These are phyloP conservation scores for Excoecaria agallocha DNA, from an alignment of 345 rosid genomes.

Conservation along the genomic window DNA sequence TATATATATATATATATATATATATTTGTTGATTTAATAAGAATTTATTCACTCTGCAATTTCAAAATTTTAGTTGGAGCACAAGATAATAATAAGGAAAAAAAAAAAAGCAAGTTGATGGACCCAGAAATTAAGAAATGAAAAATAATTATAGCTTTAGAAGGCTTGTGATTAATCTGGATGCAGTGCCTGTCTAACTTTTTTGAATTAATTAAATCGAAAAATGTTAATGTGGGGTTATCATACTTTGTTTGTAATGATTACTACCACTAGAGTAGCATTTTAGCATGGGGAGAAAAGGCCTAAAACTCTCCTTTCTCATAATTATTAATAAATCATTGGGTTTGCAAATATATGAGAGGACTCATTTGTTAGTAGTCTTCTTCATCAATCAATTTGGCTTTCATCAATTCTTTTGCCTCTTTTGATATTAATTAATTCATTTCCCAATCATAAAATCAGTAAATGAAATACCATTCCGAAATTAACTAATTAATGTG, in stretches of 20 bases:
- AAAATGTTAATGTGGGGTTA: slow-evolving; percentile 16
- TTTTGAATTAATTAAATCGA: background rate
- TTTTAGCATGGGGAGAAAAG: background rate
- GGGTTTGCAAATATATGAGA: background rate
- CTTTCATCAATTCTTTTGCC: background rate
- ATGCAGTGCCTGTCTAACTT: slow-evolving; percentile 22
- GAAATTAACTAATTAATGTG: background rate
- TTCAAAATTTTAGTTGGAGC: background rate
- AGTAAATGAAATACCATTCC: no score
- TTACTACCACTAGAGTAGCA: slow-evolving; percentile 24
- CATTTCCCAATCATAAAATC: background rate
- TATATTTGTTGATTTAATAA: no score
- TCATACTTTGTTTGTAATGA: slow-evolving; percentile 17
- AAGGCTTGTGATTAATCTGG: slow-evolving; percentile 27
- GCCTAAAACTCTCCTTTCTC: background rate
- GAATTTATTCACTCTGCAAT: no score
- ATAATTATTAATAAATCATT: slow-evolving; percentile 28
- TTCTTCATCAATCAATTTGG: background rate
- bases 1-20: no score
- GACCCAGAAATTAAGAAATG: slow-evolving; percentile 23
- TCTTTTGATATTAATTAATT: background rate
- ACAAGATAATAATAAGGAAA: background rate
- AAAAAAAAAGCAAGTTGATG: background rate
- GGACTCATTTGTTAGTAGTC: background rate
- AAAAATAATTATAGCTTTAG: slow-evolving; percentile 22